Conservation (phyloP, 345 rosid genomes). For the Salix suchowensis region DNA sequence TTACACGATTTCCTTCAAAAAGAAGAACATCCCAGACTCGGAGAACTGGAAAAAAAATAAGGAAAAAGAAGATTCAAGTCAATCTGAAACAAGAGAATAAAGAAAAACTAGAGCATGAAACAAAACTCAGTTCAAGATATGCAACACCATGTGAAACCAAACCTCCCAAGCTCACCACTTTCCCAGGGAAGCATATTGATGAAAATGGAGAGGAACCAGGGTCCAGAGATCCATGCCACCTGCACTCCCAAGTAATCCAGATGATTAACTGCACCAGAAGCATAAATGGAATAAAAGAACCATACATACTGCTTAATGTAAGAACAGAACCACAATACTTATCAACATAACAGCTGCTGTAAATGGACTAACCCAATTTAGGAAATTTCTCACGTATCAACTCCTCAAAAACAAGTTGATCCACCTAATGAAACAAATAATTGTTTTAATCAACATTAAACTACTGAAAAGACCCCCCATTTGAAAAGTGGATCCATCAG, state of each 20-base stretch:
- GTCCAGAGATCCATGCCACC: constrained; percentile 93
- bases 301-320: constrained; percentile 27
- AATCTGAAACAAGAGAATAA: not conserved
- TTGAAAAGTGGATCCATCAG: not conserved
- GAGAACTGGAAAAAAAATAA: constrained; percentile 50
- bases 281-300: constrained; percentile 42
- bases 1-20: constrained; percentile 91
- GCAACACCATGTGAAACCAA: constrained; percentile 2
- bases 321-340: constrained; percentile 11
- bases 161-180: constrained; percentile 51
- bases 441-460: constrained; percentile 4
- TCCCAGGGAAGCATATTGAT: constrained; percentile 98
- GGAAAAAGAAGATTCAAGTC: constrained; percentile 10
- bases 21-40: constrained; percentile 97
- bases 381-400: constrained; percentile 91
- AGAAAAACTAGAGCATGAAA: not conserved
- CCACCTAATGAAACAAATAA: constrained; percentile 53
- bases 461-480: not conserved
- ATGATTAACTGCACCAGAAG: constrained; percentile 92
- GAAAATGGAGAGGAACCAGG: constrained; percentile 98
- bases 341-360: constrained; percentile 5
- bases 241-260: constrained; percentile 99
- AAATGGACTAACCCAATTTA: constrained; percentile 73
- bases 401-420: constrained; percentile 96
- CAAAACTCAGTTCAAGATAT: not conserved